Conservation (phyloP, 2,329 filamentous ascomycete genomes). For the Penicillium sp. region DNA sequence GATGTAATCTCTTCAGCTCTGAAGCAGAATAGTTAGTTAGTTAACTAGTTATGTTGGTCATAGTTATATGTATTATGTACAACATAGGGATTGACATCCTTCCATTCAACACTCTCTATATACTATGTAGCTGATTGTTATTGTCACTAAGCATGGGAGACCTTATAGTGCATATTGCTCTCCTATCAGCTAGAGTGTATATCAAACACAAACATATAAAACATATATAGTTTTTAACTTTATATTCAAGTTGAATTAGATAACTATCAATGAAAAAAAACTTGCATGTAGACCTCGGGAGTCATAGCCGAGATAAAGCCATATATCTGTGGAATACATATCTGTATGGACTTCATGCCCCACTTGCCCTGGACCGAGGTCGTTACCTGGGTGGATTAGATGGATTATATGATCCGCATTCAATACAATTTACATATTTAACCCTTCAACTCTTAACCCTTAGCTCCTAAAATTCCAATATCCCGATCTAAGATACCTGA, state of each 20-base stretch:
- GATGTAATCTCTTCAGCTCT: background rate
- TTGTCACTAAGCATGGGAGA: background rate
- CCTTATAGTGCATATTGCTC: background rate
- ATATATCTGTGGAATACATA: background rate
- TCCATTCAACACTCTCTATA: too few relatives aligned
- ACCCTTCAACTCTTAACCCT: background rate
- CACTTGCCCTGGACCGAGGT: conserved; percentile 22
- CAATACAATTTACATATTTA: background rate
- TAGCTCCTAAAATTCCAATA: too few relatives aligned
- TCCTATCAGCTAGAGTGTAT: background rate
- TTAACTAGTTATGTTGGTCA: too few relatives aligned
- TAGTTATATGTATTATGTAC: too few relatives aligned
- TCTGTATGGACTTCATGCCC: conserved; percentile 5
- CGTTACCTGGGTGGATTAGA: background rate
- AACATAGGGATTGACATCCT: too few relatives aligned
- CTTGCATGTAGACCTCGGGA: background rate
- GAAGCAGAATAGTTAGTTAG: too few relatives aligned
- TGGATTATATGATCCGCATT: conserved; percentile 10
- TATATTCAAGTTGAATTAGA: background rate
- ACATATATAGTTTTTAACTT: too few relatives aligned
- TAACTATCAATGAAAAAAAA: background rate
- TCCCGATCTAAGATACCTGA: background rate
- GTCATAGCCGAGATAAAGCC: background rate
- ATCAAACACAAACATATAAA: background rate
- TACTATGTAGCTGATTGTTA: too few relatives aligned